phyloP scores from a whole-genome alignment of 2,329 filamentous ascomycete genomes.

The Nigrograna mackinnonii region DNA sequence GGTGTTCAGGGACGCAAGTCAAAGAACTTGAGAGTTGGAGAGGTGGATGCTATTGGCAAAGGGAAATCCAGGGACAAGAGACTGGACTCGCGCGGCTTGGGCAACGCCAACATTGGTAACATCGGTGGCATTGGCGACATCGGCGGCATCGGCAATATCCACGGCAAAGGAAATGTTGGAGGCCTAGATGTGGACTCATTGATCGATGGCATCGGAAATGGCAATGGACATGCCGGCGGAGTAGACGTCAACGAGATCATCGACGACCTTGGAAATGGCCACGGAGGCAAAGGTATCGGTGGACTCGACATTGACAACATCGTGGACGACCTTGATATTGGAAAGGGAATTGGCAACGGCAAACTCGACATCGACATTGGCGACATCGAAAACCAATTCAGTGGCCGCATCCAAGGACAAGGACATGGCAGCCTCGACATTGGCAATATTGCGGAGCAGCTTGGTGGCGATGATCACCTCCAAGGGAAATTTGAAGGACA shows the following conservation, averaged over 20 bases:
- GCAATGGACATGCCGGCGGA: constrained; percentile 2
- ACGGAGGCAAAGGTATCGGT: neutral
- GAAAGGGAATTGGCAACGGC: neutral
- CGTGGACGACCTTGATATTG: constrained; percentile 3
- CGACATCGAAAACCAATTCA: too few species aligned
- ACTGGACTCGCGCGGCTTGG: constrained; percentile 10
- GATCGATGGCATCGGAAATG: constrained; percentile 6
- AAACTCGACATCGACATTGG: neutral
- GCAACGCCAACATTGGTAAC: constrained; percentile 10
- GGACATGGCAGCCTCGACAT: neutral
- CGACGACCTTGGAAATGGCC: constrained; percentile 1
- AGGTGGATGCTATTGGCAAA: constrained; percentile 14
- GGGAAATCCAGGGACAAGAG: constrained; percentile 16
- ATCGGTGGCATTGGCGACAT: constrained; percentile 7
- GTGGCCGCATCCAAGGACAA: too few species aligned
- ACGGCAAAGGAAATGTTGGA: neutral
- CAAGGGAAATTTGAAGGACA: constrained; percentile 2
- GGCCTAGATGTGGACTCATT: constrained; percentile 9
- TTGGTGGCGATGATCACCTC: neutral
- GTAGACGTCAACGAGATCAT: constrained; percentile 2
- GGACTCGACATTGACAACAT: neutral
- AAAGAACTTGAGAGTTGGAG: constrained; percentile 26
- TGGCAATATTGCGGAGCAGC: constrained; percentile 1
- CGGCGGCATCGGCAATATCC: neutral
- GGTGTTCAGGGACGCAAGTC: constrained; percentile 25